Base-by-base conservation (phyloP, 176 grass and related monocot genomes). In the Tillandsia leiboldiana region DNA sequence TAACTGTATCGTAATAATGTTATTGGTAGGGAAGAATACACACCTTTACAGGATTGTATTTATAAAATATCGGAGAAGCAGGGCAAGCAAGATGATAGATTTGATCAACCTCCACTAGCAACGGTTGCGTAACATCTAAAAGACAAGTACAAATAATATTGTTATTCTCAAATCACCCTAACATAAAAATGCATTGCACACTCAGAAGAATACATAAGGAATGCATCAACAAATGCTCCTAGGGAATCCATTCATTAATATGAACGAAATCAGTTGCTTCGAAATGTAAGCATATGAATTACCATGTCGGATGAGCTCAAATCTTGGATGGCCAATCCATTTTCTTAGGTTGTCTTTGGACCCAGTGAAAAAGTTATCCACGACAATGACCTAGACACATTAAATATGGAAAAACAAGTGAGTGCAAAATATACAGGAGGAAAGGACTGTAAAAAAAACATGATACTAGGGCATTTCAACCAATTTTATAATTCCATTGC, bases 11-110 rank as follows among this genome's bases (percentile, higher is more conserved):
- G 0, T 18, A 20, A 20, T 61, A 18, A 17, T 61, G 56, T n/a
- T 59, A 59, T 22, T 18, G 15, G 20, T 5, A 22, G 20, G 15
- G 12, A 59, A 81, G 13, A 8, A 11, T 72, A 51, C 69, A 78
- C 56, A 99, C 95, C 90, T 99, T 99, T 50, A 99, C 95, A 67
- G 95, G 95, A 23, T 99, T 99, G 80, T 99, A 91, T 73, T 99
- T 99, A 83, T 99, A 99, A 78, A 99, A 99, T 78, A 99, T 99
- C 69, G 95, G 95, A 68, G 95, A 99, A 72, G 95, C 90, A 73
- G 95, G 95, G 75, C 95, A 99, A 84, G 95, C 95, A 88, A 99
- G 95, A 82, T 99, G 95, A 58, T 99, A 99, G 48, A 99, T 93
- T 74, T 99, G 95, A 79, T 99, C 95, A 79, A 99, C 95, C 82